Evolutionary conservation across 371 early-diverging fungal species (phyloP), one percentile per base, ranked within the genome.

Genomic region (Batrachochytrium dendrobatidis): DNA sequence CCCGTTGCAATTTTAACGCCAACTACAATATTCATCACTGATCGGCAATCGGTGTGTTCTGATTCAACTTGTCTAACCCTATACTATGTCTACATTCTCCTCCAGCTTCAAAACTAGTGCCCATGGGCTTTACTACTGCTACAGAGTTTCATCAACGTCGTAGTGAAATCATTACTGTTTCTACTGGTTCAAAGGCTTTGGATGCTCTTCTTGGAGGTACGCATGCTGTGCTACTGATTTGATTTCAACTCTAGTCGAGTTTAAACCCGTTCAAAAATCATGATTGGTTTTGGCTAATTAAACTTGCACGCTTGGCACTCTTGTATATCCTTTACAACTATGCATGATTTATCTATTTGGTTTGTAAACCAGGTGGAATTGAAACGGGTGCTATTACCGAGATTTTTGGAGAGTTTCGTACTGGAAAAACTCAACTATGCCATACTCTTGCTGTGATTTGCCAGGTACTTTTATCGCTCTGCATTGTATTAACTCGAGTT

Each of bases 311-410:
- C n/a, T n/a, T n/a, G n/a, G n/a, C n/a, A n/a, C n/a, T n/a, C n/a
- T n/a, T n/a, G n/a, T n/a, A n/a, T n/a, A n/a, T n/a, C n/a, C n/a
- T n/a, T n/a, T n/a, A n/a, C n/a, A n/a, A n/a, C n/a, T n/a, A n/a
- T n/a, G n/a, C n/a, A n/a, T n/a, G n/a, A n/a, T n/a, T n/a, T n/a
- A n/a, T n/a, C n/a, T n/a, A n/a, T n/a, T n/a, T n/a, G n/a, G n/a
- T n/a, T n/a, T n/a, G n/a, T n/a, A n/a, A n/a, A n/a, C n/a, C 32
- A 52, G 90, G 94, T 52, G 99, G 99, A 22, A 84, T 99, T 55
- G 99, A 99, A 70, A 95, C 99, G 3, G 99, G 99, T 1, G 84
- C 90, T 4, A 99, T 99, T 57, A 99, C 99, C 20, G 99, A 99
- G 70, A 79, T 99, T 2, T 99, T 99, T 87, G 99, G 99, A 26